These are phyloP conservation scores for Aspergillus pseudoglaucus DNA, from an alignment of 2,329 filamentous ascomycete genomes.

Conservation along the genomic window DNA sequence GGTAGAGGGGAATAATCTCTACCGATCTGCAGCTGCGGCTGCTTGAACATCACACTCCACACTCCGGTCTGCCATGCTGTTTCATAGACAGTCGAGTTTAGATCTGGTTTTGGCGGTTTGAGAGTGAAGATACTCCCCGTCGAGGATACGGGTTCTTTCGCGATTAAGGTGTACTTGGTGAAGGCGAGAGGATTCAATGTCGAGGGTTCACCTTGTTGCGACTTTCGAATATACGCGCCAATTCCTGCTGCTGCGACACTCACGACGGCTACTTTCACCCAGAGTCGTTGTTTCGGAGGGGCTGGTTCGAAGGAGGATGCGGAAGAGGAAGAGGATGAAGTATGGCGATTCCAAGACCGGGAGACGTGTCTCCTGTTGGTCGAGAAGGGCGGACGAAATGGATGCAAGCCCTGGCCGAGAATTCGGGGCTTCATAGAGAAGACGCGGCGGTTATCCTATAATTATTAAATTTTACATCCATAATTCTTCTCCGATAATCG, in stretches of 20 bases:
- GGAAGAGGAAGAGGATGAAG: conserved; percentile 14
- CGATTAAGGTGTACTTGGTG: conserved; percentile 36
- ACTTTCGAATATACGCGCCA: conserved; percentile 30
- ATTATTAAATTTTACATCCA: too few species aligned
- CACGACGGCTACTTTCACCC: conserved; percentile 29
- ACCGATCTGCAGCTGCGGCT: conserved; percentile 88
- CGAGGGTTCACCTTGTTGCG: conserved; percentile 17
- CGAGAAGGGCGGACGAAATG: conserved; percentile 14
- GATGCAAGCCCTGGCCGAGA: conserved; percentile 5
- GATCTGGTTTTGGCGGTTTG: conserved; percentile 26
- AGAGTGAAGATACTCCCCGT: conserved; percentile 43
- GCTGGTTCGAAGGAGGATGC: conserved; percentile 6
- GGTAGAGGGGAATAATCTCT: conserved; percentile 83
- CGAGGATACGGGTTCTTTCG: conserved; percentile 40
- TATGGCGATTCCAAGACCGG: conserved; percentile 17
- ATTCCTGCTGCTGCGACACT: conserved; percentile 30
- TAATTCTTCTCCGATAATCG: too few species aligned
- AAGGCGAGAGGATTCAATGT: conserved; percentile 34
- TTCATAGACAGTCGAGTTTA: conserved; percentile 34
- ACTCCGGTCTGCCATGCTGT: conserved; percentile 58
- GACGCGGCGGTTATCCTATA: background rate
- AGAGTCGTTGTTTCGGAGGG: conserved; percentile 20
- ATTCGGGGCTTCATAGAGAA: conserved; percentile 15
- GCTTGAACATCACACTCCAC: conserved; percentile 89
- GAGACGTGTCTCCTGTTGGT: background rate